Percentiles rank a stretch among this genome's conserved stretches.
phyloP scores from a whole-genome alignment of 2,329 filamentous ascomycete genomes.

The Diplodia scrobiculata region DNA sequence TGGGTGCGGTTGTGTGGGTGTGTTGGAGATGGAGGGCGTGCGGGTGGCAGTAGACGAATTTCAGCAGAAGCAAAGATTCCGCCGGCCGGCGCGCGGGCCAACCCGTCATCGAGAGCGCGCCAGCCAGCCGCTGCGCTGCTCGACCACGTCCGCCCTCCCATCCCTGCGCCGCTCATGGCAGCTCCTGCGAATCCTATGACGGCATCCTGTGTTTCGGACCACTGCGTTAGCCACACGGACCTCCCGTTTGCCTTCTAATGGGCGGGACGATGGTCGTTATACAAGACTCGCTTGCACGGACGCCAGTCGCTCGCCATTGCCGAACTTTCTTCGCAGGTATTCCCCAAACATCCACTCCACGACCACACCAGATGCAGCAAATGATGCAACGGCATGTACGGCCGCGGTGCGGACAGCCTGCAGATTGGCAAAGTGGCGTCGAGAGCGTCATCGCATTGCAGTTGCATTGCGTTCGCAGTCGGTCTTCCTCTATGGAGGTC shows the following conservation, averaged over 20 bases:
- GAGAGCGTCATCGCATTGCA: not conserved
- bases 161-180: constrained; percentile 18
- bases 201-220: constrained; percentile 1
- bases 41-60: constrained; percentile 26
- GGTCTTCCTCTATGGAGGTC: not conserved
- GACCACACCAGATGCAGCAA: too few species aligned
- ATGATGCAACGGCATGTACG: not conserved
- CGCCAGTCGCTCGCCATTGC: not conserved
- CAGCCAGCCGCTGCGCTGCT: constrained; percentile 18
- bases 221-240: not conserved
- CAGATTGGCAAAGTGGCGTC: not conserved
- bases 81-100: constrained; percentile 23
- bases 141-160: constrained; percentile 10
- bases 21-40: constrained; percentile 17
- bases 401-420: not conserved
- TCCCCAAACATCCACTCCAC: not conserved
- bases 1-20: constrained; percentile 25
- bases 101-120: constrained; percentile 10
- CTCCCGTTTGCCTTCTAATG: not conserved
- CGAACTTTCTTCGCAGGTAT: too few species aligned
- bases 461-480: not conserved
- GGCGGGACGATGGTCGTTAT: constrained; percentile 1
- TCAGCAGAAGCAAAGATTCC: constrained; percentile 27
- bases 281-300: not conserved
- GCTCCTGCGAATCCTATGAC: constrained; percentile 23